These are phyloP conservation scores for Aristolochia fimbriata DNA, from an alignment of 164 flowering plant species.

Conservation along the genomic window DNA sequence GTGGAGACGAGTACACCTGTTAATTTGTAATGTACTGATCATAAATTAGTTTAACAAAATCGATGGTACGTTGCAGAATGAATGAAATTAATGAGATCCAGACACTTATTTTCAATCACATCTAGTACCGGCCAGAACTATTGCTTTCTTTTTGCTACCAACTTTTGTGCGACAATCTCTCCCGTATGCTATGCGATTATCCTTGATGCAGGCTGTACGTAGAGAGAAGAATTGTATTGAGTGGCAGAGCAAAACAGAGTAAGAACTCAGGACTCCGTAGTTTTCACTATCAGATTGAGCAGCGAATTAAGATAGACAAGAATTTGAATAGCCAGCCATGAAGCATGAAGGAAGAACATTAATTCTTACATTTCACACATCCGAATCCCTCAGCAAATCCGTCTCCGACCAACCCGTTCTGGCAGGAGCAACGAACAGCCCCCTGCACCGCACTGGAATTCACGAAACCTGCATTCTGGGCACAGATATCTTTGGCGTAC, in stretches of 20 bases:
- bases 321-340: not conserved
- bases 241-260: not conserved
- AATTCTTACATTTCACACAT: slow-evolving; percentile 62
- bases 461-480: slow-evolving; percentile 28
- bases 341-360: not conserved
- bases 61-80: too few relatives aligned
- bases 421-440: slow-evolving; percentile 60
- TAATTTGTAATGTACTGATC: not conserved
- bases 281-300: not conserved
- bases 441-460: slow-evolving; percentile 43
- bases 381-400: slow-evolving; percentile 54
- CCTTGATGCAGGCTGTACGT: slow-evolving; percentile 52
- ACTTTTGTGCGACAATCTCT: slow-evolving; percentile 26
- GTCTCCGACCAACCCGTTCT: slow-evolving; percentile 57
- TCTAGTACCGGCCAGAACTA: slow-evolving; percentile 49
- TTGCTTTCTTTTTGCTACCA: slow-evolving; percentile 19
- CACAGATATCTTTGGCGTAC: slow-evolving; percentile 32
- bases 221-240: not conserved
- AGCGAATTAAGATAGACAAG: not conserved
- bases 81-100: too few relatives aligned
- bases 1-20: slow-evolving; percentile 52
- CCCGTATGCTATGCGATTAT: slow-evolving; percentile 43
- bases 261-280: not conserved
- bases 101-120: not conserved
- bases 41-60: not conserved